Conservation (phyloP, 257 asterid genomes). For the Solanum microdontum region DNA sequence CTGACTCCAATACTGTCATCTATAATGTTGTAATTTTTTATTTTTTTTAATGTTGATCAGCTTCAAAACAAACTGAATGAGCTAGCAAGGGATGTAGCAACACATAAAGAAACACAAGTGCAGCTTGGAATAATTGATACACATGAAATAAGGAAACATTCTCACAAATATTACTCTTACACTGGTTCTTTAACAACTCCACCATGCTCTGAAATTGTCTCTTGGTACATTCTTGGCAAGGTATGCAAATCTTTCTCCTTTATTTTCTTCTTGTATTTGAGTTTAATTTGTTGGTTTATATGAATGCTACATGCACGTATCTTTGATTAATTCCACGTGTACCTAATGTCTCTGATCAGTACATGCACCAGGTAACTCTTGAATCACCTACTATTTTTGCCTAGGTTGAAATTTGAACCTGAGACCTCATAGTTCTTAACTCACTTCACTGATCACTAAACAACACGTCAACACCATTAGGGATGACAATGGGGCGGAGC, state of each 20-base stretch:
- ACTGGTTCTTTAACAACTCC: constrained; percentile 49
- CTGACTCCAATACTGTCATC: not conserved
- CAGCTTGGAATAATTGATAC: constrained; percentile 26
- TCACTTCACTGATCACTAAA: not conserved
- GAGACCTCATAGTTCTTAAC: not conserved
- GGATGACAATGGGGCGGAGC: not conserved
- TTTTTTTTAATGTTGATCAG: constrained; percentile 10
- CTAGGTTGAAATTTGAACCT: not conserved
- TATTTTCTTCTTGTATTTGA: not conserved
- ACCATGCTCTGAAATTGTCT: constrained; percentile 40
- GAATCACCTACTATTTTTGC: not conserved
- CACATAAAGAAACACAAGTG: constrained; percentile 11
- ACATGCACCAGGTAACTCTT: not conserved
- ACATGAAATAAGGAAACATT: constrained; percentile 20
- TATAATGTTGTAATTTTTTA: no score
- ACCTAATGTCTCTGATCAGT: not conserved
- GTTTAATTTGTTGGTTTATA: not conserved
- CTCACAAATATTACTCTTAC: constrained; percentile 33
- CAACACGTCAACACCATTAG: not conserved
- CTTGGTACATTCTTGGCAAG: constrained; percentile 35
- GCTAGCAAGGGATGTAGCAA: constrained; percentile 17
- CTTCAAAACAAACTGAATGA: constrained; percentile 25
- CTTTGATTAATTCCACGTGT: not conserved
- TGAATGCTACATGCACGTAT: not conserved
- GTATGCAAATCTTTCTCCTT: not conserved